A percentile compares a stretch with the other conserved stretches of the same genome.
These are phyloP conservation scores for Penicillium flavigenum DNA, from an alignment of 495 filamentous ascomycete genomes.

Conservation along the genomic window DNA sequence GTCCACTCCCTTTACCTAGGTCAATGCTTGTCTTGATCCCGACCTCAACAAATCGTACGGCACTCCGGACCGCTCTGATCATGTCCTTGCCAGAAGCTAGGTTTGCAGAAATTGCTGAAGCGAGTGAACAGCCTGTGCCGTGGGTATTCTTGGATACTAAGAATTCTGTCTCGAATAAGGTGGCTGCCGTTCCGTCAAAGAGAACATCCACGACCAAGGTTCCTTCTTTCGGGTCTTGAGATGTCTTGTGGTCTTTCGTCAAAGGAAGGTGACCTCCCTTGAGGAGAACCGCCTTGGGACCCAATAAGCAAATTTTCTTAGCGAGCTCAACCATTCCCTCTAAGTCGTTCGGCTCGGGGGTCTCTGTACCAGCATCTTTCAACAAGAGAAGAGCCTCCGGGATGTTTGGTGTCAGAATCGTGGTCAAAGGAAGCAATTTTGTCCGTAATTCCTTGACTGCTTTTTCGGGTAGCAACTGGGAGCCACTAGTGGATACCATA, in stretches of 20 bases:
- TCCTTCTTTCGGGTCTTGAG: conserved; percentile 55
- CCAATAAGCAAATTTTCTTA: conserved; percentile 60
- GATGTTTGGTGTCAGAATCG: conserved; percentile 86
- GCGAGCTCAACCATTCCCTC: conserved; percentile 68
- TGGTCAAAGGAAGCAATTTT: conserved; percentile 71
- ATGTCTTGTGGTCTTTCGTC: conserved; percentile 54
- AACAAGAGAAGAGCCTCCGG: conserved; percentile 81
- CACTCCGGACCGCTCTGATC: conserved; percentile 62
- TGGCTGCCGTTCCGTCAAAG: conserved; percentile 54
- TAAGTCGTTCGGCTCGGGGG: conserved; percentile 51
- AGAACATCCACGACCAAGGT: conserved; percentile 74
- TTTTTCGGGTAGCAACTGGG: conserved; percentile 66
- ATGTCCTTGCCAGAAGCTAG: conserved; percentile 66
- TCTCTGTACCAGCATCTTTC: conserved; percentile 51
- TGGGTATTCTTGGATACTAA: conserved; percentile 78
- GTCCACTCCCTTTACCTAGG: conserved; percentile 78
- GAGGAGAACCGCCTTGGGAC: conserved; percentile 75
- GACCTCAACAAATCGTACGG: conserved; percentile 77
- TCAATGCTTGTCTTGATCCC: conserved; percentile 75
- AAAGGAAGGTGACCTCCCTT: conserved; percentile 94
- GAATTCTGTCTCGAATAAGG: conserved; percentile 66
- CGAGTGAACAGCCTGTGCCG: conserved; percentile 92
- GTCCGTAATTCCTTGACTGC: conserved; percentile 65
- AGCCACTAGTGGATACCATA: conserved; percentile 87
- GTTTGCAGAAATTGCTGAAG: conserved; percentile 89